A percentile compares a stretch with the other conserved stretches of the same genome.
phyloP scores from a whole-genome alignment of 2,329 filamentous ascomycete species.

The Scytalidium sp. region DNA sequence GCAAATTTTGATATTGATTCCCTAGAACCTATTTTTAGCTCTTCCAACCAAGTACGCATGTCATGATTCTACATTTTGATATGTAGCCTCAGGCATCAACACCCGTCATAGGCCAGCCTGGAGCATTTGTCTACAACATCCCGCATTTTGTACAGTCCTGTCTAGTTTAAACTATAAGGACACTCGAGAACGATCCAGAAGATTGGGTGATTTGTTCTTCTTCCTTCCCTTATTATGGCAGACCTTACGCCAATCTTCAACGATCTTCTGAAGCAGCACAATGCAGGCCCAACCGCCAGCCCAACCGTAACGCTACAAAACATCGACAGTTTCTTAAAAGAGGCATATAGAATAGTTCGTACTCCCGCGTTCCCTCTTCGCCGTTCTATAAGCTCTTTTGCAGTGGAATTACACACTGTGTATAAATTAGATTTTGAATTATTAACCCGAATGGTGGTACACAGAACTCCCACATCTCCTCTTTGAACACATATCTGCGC shows the following conservation, averaged over 20 bases:
- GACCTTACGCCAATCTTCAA: constrained; percentile 70
- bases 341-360: constrained; percentile 86
- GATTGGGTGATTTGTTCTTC: background rate
- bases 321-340: constrained; percentile 85
- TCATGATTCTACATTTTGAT: background rate
- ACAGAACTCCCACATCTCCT: constrained; percentile 81
- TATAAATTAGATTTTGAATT: too few relatives aligned
- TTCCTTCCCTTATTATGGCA: constrained; percentile 35
- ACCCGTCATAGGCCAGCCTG: background rate
- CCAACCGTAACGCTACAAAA: constrained; percentile 36
- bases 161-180: background rate
- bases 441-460: background rate
- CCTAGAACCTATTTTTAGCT: too few relatives aligned
- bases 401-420: too few relatives aligned
- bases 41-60: too few relatives aligned
- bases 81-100: background rate
- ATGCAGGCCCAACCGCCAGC: constrained; percentile 44
- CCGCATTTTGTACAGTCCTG: background rate
- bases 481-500: constrained; percentile 75
- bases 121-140: background rate
- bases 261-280: constrained; percentile 59
- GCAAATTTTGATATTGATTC: background rate
- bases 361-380: constrained; percentile 10
- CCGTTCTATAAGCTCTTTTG: background rate
- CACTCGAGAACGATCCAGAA: background rate